Evolutionary conservation across 202 grass and related monocot genomes (phyloP), one percentile per base, ranked within the genome.

Genomic region (Panicum virgatum): DNA sequence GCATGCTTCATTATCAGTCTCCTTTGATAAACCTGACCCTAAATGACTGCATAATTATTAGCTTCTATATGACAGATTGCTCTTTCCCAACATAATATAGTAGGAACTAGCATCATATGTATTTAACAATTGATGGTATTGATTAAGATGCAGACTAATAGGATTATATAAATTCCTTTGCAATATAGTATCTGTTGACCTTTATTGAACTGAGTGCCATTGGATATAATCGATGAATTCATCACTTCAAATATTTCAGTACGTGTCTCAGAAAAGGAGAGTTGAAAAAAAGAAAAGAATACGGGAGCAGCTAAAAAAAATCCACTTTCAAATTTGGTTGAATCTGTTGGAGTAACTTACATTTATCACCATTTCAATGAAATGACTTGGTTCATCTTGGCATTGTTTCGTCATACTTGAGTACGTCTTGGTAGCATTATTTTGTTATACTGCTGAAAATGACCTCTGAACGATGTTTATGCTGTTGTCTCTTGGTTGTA

Each of bases 161-260:
- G 20, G 29, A 65, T 50, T 65, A 9, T 50, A 48, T 6, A 51
- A 16, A 7, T 79, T 3, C 36, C 32, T 6, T 66, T 80, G 46
- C 66, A 14, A 54, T 54, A 27, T 19, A 36, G 39, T 68, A 38
- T 2, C 9, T 66, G 34, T 80, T 67, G 14, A 42, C 46, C 19
- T 79, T 38, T 58, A 14, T 18, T 19, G 45, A 80, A 65, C 11
- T 16, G 19, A 37, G 12, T 38, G 44, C 42, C 12, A 15, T 50
- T 39, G 29, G 19, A 26, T 53, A 39, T 34, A 12, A 38, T 75
- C 0, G 36, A 66, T 37, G 6, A 23, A 66, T 79, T 51, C 19
- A 38, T 37, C 13, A 62, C 27, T 77, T 34, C 20, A 66, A 79
- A 79, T 18, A 79, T 66, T 53, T 48, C 47, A 40, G 50, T 37